These are phyloP conservation scores for Puccinellia tenuiflora DNA, from an alignment of 176 grass and related monocot species.

Conservation along the genomic window DNA sequence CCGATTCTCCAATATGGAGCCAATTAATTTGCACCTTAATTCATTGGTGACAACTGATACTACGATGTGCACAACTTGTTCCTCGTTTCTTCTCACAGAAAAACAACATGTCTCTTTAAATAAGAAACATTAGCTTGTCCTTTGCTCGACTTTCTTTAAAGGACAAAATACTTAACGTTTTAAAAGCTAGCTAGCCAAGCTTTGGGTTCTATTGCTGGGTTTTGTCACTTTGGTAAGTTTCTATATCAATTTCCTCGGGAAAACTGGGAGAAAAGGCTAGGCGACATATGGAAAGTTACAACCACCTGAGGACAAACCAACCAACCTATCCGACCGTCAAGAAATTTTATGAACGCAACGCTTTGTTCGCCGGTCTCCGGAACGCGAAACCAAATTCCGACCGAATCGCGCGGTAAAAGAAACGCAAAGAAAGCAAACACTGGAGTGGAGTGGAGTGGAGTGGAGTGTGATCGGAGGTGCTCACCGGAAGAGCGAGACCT, in stretches of 20 bases:
- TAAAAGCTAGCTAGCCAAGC: not conserved
- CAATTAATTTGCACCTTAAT: not conserved
- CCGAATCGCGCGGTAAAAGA: not conserved
- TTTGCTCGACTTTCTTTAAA: no score
- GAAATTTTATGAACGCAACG: not conserved
- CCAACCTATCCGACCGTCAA: not conserved
- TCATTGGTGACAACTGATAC: not conserved
- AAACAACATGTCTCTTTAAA: no score
- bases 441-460: not conserved
- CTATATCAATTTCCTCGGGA: no score
- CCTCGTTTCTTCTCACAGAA: not conserved
- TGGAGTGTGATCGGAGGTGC: not conserved
- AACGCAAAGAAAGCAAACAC: not conserved
- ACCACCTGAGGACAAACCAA: not conserved
- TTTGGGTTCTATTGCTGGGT: not conserved
- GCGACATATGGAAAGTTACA: not conserved
- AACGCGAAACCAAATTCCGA: constrained; percentile 1
- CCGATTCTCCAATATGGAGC: not conserved
- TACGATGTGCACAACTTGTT: not conserved
- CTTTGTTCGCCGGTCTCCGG: not conserved
- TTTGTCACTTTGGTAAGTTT: not conserved
- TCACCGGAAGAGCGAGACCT: constrained; percentile 92
- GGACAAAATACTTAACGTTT: no score
- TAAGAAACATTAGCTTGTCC: no score
- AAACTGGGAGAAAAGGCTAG: no score